Evolutionary conservation across 257 asterid species (phyloP).

Genomic region (Capsicum rhomboideum): DNA sequence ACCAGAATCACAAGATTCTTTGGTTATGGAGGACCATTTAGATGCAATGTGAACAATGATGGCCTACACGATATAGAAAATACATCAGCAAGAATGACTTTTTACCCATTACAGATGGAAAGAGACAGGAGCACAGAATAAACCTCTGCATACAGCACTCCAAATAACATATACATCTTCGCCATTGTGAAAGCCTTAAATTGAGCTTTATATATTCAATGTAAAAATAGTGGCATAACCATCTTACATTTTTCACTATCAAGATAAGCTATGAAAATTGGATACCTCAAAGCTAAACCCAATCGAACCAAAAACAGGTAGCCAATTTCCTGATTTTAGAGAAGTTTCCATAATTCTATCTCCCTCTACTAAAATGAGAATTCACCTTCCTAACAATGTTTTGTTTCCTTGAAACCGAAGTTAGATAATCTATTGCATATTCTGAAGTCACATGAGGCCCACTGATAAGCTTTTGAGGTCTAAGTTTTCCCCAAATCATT

Average conservation of each 20-base stretch:
- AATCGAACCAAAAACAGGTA: neutral
- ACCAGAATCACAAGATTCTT: neutral
- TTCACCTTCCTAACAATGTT: neutral
- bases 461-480: neutral
- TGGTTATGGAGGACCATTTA: neutral
- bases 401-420: neutral
- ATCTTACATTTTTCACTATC: neutral
- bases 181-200: neutral
- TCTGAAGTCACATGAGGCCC: neutral
- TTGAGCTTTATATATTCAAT: neutral
- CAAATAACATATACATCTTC: neutral
- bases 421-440: neutral
- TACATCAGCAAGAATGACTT: neutral
- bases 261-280: neutral
- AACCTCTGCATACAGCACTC: neutral
- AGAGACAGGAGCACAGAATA: neutral
- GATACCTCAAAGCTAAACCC: neutral
- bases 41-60: neutral
- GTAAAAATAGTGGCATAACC: neutral
- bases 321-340: neutral
- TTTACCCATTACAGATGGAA: neutral
- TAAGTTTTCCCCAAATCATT: neutral
- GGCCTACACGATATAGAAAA: neutral
- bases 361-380: neutral
- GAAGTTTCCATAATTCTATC: neutral